Percentiles rank a stretch among this genome's conserved stretches.
Conservation (phyloP, 805 yeast species). For the Monosporozyma servazzii region DNA sequence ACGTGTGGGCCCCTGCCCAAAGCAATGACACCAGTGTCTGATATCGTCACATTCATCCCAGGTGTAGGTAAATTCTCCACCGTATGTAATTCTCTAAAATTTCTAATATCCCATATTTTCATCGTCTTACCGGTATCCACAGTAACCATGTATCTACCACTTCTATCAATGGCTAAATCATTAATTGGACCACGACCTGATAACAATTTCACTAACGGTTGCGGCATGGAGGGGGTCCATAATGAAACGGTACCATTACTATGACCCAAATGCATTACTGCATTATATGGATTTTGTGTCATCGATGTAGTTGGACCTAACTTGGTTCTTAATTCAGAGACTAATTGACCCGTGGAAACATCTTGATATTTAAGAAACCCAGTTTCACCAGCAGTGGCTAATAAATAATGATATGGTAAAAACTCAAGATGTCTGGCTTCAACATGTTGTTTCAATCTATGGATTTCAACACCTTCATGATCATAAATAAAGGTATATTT, state of each 20-base stretch:
- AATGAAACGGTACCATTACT: slow-evolving; percentile 84
- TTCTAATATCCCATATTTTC: slow-evolving; percentile 91
- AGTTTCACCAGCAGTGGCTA: slow-evolving; percentile 82
- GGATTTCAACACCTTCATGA: slow-evolving; percentile 83
- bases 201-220: slow-evolving; percentile 76
- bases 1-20: slow-evolving; percentile 97
- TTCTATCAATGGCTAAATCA: slow-evolving; percentile 77
- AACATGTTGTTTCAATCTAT: slow-evolving; percentile 80
- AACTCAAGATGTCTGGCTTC: slow-evolving; percentile 79
- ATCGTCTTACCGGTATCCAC: slow-evolving; percentile 78
- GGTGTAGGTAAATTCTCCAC: slow-evolving; percentile 68
- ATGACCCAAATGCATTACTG: slow-evolving; percentile 88
- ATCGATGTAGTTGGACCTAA: slow-evolving; percentile 83
- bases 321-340: slow-evolving; percentile 76
- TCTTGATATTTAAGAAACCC: slow-evolving; percentile 90
- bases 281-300: slow-evolving; percentile 93
- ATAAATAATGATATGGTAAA: slow-evolving; percentile 82
- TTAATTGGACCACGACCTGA: slow-evolving; percentile 82
- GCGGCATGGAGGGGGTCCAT: slow-evolving; percentile 86
- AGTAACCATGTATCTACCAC: slow-evolving; percentile 89
- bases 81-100: slow-evolving; percentile 60
- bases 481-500: slow-evolving; percentile 90
- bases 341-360: slow-evolving; percentile 83
- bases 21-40: slow-evolving; percentile 79
- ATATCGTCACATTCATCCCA: slow-evolving; percentile 65